These are phyloP conservation scores for Ascochyta koolunga DNA, from an alignment of 2,329 filamentous ascomycete species.

Conservation along the genomic window DNA sequence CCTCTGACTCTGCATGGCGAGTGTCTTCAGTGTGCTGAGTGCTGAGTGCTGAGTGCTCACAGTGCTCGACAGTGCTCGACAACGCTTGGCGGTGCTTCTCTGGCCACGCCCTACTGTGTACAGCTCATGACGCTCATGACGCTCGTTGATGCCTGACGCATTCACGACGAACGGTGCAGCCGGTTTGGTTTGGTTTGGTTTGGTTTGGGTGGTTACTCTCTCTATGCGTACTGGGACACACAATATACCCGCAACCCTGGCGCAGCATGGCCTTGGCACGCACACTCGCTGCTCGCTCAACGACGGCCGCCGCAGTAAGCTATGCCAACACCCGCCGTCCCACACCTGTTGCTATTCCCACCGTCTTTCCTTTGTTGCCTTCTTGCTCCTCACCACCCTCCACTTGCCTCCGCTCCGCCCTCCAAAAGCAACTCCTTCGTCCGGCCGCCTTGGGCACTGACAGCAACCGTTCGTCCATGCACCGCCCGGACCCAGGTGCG, in stretches of 20 bases:
- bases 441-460: conserved; percentile 26
- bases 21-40: no score
- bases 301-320: conserved; percentile 17
- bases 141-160: conserved; percentile 25
- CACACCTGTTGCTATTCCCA: conserved; percentile 21
- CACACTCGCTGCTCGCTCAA: conserved; percentile 7
- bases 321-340: conserved; percentile 21
- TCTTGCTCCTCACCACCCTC: not conserved
- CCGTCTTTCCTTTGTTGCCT: conserved; percentile 26
- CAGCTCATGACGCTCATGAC: not conserved
- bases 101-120: no score
- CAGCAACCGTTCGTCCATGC: conserved; percentile 27
- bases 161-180: conserved; percentile 10
- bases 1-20: no score
- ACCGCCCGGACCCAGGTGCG: conserved; percentile 13
- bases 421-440: conserved; percentile 12
- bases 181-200: conserved; percentile 17
- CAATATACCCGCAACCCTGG: conserved; percentile 33
- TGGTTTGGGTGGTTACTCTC: no score
- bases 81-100: no score
- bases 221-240: conserved; percentile 20
- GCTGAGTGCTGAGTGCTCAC: no score
- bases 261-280: conserved; percentile 3
- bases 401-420: conserved; percentile 19
- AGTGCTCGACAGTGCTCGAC: no score